Evolutionary conservation across 176 grass and related monocot species (phyloP).

Genomic region (Tuctoria greenei): DNA sequence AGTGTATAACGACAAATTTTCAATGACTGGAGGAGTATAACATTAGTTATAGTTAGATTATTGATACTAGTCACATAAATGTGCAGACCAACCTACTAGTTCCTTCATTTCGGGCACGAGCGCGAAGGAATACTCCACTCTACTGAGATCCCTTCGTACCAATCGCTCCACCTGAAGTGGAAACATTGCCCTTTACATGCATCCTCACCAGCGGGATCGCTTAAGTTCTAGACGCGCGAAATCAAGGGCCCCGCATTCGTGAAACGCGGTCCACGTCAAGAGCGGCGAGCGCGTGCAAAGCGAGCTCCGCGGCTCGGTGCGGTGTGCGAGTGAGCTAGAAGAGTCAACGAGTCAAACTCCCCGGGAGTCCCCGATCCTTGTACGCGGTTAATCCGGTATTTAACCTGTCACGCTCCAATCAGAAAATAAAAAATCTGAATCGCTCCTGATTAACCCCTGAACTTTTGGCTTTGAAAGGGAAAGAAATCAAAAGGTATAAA

Average conservation of each 20-base stretch:
- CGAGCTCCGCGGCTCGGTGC: neutral
- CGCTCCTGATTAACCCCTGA: constrained; percentile 34
- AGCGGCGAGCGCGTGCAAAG: neutral
- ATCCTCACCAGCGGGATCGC: neutral
- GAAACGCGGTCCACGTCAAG: neutral
- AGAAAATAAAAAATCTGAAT: constrained; percentile 1
- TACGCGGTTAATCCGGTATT: neutral
- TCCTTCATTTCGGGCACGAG: no score
- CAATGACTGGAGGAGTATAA: no score
- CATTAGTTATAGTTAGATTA: no score
- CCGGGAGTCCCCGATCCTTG: neutral
- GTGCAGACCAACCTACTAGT: no score
- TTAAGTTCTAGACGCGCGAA: constrained; percentile 1
- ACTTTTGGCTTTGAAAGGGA: constrained; percentile 61
- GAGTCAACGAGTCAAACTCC: constrained; percentile 25
- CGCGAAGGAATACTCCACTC: no score
- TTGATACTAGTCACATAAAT: no score
- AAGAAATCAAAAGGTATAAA: constrained; percentile 42
- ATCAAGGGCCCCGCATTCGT: neutral
- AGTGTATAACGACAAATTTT: no score
- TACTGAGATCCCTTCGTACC: no score
- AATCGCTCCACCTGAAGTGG: no score
- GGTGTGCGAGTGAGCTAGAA: neutral
- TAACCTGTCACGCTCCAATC: neutral
- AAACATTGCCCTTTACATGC: no score